Evolutionary conservation across 2,329 filamentous ascomycete species (phyloP).

Genomic region (Trichoderma polysporum): DNA sequence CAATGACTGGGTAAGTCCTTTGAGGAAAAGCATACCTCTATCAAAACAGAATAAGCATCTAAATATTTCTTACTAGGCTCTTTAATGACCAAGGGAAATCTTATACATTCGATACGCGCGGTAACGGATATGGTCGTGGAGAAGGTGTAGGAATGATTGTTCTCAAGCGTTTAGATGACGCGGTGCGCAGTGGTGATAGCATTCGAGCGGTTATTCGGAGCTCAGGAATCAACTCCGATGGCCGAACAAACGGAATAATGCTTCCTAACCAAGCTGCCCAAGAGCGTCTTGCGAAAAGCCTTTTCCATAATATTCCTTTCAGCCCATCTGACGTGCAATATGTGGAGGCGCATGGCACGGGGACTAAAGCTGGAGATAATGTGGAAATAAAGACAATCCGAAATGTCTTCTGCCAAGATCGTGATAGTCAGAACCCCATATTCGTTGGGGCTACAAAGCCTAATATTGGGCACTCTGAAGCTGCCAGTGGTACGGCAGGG

Average conservation of each 20-base stretch:
- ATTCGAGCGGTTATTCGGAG: constrained; percentile 38
- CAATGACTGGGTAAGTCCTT: not conserved
- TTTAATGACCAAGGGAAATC: constrained; percentile 18
- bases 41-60: not conserved
- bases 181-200: constrained; percentile 43
- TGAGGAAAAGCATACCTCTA: not conserved
- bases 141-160: constrained; percentile 39
- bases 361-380: constrained; percentile 23
- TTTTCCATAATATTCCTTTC: not conserved
- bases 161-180: constrained; percentile 45
- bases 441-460: constrained; percentile 5
- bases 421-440: not conserved
- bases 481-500: not conserved
- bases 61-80: not conserved
- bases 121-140: constrained; percentile 50
- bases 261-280: constrained; percentile 25
- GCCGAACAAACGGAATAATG: constrained; percentile 42
- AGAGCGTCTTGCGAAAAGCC: constrained; percentile 26
- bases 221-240: constrained; percentile 42
- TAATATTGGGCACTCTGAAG: constrained; percentile 15
- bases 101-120: constrained; percentile 39
- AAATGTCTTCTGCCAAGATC: not conserved
- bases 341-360: constrained; percentile 22
- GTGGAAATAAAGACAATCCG: constrained; percentile 21
- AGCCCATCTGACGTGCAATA: not conserved